Base-by-base conservation (phyloP, 257 asterid species). In the Nicotiana tomentosiformis region DNA sequence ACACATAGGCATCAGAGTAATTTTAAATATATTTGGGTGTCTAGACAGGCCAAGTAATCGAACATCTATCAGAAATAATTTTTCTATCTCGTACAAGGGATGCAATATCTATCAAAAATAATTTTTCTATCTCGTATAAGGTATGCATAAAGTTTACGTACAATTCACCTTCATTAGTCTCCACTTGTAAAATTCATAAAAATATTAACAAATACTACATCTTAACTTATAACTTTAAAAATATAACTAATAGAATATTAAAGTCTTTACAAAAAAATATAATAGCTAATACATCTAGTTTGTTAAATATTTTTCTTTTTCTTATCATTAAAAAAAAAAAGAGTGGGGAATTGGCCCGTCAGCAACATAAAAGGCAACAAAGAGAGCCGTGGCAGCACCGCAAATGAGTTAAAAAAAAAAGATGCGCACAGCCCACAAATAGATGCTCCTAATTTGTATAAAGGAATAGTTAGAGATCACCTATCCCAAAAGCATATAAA, bases 371-470 rank as follows among this genome's bases (percentile, higher is more conserved):
- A 62, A 81, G 78, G 84, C n/a, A 70, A 9, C 30, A n/a, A 68
- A 68, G 77, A 46, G 82, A 70, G 77, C 43, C 86, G 84, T 87
- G 86, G 78, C 86, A 87, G 77, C 85, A 86, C 86, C 80, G 87
- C 80, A 78, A 72, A 62, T 23, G 67, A 62, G 33, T 35, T 58
- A 77, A 84, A 17, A 77, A 17, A 77, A 32, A 81, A 68, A 53
- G 82, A 77, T 66, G 77, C 85, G 84, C 79, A 60, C 26, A 18
- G 66, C 81, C 81, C 84, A 61, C 69, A 57, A 29, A 78, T n/a
- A 55, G 53, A 62, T 65, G 29, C 78, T 23, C 78, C 10, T 7
- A 5, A 58, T 53, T 53, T 53, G 17, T 14, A 53, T 4, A 53
- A 53, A 53, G 18, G 6, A 53, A 14, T 2, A 43, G 51, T 43